phyloP scores from a whole-genome alignment of 2,329 filamentous ascomycete species.

The Sporothrix pseudoabietina region DNA sequence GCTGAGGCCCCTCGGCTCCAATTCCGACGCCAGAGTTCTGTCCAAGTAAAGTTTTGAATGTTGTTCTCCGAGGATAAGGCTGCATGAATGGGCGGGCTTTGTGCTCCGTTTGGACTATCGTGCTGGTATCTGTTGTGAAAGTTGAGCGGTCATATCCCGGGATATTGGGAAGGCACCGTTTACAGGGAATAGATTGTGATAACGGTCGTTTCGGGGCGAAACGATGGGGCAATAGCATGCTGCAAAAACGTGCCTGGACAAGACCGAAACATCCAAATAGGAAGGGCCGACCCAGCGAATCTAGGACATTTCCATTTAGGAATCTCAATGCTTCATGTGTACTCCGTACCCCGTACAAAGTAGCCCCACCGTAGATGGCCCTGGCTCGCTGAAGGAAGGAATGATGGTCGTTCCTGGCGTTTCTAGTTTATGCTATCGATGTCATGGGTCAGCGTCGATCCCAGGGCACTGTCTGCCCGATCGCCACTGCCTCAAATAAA shows the following conservation, averaged over 20 bases:
- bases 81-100: background rate
- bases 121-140: background rate
- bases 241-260: background rate
- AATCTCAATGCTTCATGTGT: background rate
- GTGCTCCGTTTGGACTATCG: background rate
- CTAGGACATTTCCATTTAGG: background rate
- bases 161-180: background rate
- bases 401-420: slow-evolving; percentile 1
- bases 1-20: background rate
- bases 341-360: background rate
- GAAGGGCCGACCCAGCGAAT: background rate
- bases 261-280: too few species aligned
- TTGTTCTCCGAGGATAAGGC: background rate
- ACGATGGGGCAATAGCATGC: background rate
- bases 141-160: background rate
- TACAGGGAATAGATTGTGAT: background rate
- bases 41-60: background rate
- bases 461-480: background rate
- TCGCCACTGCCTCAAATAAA: background rate
- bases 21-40: background rate
- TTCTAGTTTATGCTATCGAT: background rate
- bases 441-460: background rate
- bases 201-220: background rate
- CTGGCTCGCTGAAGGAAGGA: background rate
- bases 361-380: background rate